These are phyloP conservation scores for Adansonia digitata DNA, from an alignment of 345 rosid genomes.

Conservation along the genomic window DNA sequence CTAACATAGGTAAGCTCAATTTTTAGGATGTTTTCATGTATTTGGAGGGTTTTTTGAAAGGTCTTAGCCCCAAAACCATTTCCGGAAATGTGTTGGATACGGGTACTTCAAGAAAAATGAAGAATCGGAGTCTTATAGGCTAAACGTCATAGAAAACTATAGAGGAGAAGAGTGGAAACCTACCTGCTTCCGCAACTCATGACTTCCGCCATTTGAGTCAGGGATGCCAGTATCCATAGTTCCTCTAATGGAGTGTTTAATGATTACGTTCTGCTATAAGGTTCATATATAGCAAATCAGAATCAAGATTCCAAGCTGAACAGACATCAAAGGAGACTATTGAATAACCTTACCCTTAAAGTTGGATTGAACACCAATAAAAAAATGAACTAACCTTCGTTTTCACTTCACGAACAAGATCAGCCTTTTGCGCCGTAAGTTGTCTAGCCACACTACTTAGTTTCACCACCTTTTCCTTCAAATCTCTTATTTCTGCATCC, in stretches of 20 bases:
- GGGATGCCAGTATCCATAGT: constrained; percentile 13
- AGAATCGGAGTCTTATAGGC: too few species aligned
- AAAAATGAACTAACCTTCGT: constrained; percentile 42
- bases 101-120: too few species aligned
- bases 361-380: neutral
- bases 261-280: constrained; percentile 29
- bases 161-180: neutral
- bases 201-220: constrained; percentile 23
- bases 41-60: too few species aligned
- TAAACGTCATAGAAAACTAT: too few species aligned
- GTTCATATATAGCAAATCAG: neutral
- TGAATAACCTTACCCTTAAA: neutral
- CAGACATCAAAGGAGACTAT: constrained; percentile 6
- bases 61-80: too few species aligned
- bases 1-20: too few species aligned
- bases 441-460: constrained; percentile 50
- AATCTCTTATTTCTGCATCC: constrained; percentile 54
- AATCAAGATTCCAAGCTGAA: neutral
- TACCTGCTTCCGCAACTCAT: constrained; percentile 55
- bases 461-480: constrained; percentile 71
- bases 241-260: constrained; percentile 32
- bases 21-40: too few species aligned
- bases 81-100: too few species aligned
- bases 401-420: constrained; percentile 61
- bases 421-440: constrained; percentile 57